These are phyloP conservation scores for Globisporangium acanthophoron DNA, from an alignment of 352 stramenopile genomes.

Conservation along the genomic window DNA sequence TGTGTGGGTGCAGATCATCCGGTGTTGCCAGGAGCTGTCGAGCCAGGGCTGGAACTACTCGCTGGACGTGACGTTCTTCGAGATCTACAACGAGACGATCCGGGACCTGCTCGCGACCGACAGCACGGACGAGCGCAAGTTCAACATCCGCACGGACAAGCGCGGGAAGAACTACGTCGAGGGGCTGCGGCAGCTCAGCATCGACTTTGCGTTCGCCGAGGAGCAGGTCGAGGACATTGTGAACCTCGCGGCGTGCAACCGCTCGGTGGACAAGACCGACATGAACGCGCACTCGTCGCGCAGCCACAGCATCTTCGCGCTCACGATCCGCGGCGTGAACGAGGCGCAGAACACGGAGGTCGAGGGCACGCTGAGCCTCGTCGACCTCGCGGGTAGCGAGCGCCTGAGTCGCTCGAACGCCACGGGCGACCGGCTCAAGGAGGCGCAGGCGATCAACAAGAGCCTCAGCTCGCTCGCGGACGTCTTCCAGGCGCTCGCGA, in stretches of 20 bases:
- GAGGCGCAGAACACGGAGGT: slow-evolving; percentile 89
- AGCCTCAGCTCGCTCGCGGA: slow-evolving; percentile 97
- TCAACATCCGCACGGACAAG: slow-evolving; percentile 77
- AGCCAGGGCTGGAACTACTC: slow-evolving; percentile 94
- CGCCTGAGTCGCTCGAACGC: slow-evolving; percentile 91
- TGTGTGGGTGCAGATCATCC: slow-evolving; percentile 54
- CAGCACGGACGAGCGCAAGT: slow-evolving; percentile 44
- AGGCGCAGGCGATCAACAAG: slow-evolving; percentile 99
- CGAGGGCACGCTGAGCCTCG: slow-evolving; percentile 92
- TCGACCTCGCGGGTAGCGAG: slow-evolving; percentile 94
- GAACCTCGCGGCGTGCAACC: slow-evolving; percentile 87
- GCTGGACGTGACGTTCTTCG: slow-evolving; percentile 97
- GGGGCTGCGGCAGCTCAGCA: slow-evolving; percentile 76
- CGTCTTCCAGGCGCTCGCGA: slow-evolving; percentile 97
- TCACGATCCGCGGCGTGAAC: slow-evolving; percentile 88
- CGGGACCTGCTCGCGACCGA: slow-evolving; percentile 92
- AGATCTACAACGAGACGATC: slow-evolving; percentile 99
- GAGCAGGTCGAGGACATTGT: slow-evolving; percentile 86
- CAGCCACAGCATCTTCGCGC: slow-evolving; percentile 97
- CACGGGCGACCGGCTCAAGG: slow-evolving; percentile 91
- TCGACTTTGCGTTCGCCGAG: slow-evolving; percentile 81
- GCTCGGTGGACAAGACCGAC: slow-evolving; percentile 96
- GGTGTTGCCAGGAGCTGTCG: slow-evolving; percentile 55
- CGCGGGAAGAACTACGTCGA: slow-evolving; percentile 84
- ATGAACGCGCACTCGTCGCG: slow-evolving; percentile 98